Conservation (phyloP, 768 basidiomycete genomes). For the Infundibulicybe gibba region DNA sequence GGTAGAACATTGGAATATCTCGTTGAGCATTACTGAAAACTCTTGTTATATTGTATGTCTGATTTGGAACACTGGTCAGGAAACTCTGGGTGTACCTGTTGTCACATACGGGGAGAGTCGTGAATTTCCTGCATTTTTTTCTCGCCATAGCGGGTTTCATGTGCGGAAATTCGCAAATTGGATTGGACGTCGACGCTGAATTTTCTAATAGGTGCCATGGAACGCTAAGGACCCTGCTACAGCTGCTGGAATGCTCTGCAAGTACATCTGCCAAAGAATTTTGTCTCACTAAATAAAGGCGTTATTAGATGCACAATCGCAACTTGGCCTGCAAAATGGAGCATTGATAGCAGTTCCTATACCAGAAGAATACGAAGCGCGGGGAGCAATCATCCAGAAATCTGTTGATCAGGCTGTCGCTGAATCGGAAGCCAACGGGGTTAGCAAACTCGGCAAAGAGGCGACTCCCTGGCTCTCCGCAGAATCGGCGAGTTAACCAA, state of each 20-base stretch:
- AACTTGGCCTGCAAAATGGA: conserved; percentile 73
- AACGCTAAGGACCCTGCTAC: conserved; percentile 52
- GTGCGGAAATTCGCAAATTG: conserved; percentile 27
- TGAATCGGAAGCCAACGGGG: conserved; percentile 80
- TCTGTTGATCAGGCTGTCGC: conserved; percentile 81
- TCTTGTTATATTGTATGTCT: neutral
- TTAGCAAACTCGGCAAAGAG: conserved; percentile 81
- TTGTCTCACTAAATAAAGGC: neutral
- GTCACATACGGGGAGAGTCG: conserved; percentile 68
- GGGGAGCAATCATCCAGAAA: conserved; percentile 67
- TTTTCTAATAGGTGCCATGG: conserved; percentile 71
- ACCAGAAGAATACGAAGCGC: conserved; percentile 65
- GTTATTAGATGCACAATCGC: conserved; percentile 58
- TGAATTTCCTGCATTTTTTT: conserved; percentile 96
- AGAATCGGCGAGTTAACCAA: conserved; percentile 79
- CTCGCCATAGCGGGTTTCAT: conserved; percentile 76
- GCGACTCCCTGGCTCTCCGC: conserved; percentile 92
- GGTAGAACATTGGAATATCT: conserved; percentile 76
- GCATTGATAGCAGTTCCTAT: conserved; percentile 88
- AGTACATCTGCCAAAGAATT: conserved; percentile 15
- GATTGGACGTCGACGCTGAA: neutral
- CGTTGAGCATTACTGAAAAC: conserved; percentile 26
- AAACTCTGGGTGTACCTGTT: conserved; percentile 94
- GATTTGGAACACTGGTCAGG: conserved; percentile 39
- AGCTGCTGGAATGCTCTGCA: conserved; percentile 78